Conservation (phyloP, 2,329 filamentous ascomycete genomes). For the Fusarium veterinarium region DNA sequence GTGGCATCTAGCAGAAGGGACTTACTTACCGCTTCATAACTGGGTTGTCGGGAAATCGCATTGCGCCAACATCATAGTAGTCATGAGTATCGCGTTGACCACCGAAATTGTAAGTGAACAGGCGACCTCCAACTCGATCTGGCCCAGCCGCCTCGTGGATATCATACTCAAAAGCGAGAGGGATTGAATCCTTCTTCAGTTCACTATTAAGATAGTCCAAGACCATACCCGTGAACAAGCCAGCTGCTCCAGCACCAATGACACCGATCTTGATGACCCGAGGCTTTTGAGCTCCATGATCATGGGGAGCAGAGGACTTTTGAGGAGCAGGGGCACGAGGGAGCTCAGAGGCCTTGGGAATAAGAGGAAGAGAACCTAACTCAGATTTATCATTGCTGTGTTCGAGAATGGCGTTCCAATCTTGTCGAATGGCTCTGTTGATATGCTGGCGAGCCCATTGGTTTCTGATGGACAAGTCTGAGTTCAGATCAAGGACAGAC, state of each 20-base stretch:
- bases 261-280: slow-evolving; percentile 3
- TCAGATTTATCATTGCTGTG: not conserved
- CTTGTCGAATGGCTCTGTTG: not conserved
- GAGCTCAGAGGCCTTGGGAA: not conserved
- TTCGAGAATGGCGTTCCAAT: slow-evolving; percentile 5
- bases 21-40: slow-evolving; percentile 19
- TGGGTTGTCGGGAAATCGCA: slow-evolving; percentile 21
- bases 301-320: not conserved
- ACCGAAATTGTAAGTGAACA: slow-evolving; percentile 30
- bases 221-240: slow-evolving; percentile 12
- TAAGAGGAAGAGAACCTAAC: not conserved
- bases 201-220: slow-evolving; percentile 17
- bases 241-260: slow-evolving; percentile 18
- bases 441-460: slow-evolving; percentile 11
- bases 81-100: slow-evolving; percentile 6
- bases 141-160: slow-evolving; percentile 15
- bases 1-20: accelerated
- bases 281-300: not conserved
- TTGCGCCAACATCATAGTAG: slow-evolving; percentile 26
- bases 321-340: not conserved
- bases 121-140: slow-evolving; percentile 12
- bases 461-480: not conserved
- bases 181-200: not conserved
- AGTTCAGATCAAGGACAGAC: not conserved
- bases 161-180: slow-evolving; percentile 8